Evolutionary conservation across 345 rosid genomes (phyloP).

Genomic region (Eucalyptus cladocalyx): DNA sequence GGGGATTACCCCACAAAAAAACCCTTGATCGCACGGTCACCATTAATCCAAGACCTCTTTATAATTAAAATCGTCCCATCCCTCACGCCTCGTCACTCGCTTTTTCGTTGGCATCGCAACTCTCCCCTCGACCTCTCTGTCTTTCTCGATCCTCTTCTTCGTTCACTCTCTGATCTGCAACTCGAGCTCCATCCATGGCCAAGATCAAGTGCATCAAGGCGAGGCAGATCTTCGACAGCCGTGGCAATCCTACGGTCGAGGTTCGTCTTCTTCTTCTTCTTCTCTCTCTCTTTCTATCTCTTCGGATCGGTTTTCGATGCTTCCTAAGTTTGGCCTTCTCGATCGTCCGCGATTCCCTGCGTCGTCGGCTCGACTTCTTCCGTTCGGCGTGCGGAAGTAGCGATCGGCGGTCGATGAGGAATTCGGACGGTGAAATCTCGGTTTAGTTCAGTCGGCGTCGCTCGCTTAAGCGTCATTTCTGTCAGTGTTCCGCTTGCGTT

Average conservation of each 20-base stretch:
- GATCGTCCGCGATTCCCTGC: not conserved
- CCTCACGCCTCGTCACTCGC: not conserved
- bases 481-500: not conserved
- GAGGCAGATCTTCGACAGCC: slow-evolving; percentile 97
- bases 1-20: fast-evolving
- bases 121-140: no score
- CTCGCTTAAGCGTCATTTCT: not conserved
- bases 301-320: not conserved
- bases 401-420: not conserved
- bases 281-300: not conserved
- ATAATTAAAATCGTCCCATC: not conserved
- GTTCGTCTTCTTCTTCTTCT: not conserved
- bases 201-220: slow-evolving; percentile 60
- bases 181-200: slow-evolving; percentile 23
- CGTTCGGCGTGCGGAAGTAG: not conserved
- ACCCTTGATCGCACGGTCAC: not conserved
- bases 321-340: not conserved
- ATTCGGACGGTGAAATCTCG: not conserved
- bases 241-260: slow-evolving; percentile 98
- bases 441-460: not conserved
- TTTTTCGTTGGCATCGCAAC: not conserved
- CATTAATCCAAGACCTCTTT: not conserved
- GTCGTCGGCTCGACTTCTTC: no score
- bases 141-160: not conserved
- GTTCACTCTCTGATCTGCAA: not conserved